Evolutionary conservation across 2,329 filamentous ascomycete genomes (phyloP).

Genomic region (Sclerotiophoma versabilis): DNA sequence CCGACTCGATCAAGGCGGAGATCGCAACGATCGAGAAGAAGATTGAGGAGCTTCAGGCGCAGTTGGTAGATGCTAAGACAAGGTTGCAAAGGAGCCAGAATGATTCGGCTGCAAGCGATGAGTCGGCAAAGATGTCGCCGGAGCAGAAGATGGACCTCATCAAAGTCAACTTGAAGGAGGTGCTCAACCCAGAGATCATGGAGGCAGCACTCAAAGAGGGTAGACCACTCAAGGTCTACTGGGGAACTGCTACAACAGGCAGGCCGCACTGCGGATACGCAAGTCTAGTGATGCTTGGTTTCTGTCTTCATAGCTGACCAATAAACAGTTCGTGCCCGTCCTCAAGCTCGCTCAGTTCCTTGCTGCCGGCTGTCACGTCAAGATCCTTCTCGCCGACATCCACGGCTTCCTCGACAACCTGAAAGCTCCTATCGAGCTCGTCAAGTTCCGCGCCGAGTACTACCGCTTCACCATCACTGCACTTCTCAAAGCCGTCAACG

Average conservation of each 20-base stretch:
- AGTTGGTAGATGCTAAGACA: conserved; percentile 40
- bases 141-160: conserved; percentile 77
- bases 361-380: conserved; percentile 81
- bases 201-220: conserved; percentile 71
- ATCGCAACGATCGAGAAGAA: conserved; percentile 45
- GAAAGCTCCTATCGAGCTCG: conserved; percentile 87
- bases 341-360: conserved; percentile 92
- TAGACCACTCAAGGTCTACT: conserved; percentile 80
- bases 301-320: conserved; percentile 6
- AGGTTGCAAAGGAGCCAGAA: conserved; percentile 36
- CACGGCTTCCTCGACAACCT: conserved; percentile 81
- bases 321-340: conserved; percentile 72
- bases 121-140: conserved; percentile 49
- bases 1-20: conserved; percentile 40
- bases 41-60: conserved; percentile 38
- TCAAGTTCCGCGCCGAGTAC: conserved; percentile 82
- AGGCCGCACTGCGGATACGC: conserved; percentile 84
- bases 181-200: conserved; percentile 84
- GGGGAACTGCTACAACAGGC: conserved; percentile 88
- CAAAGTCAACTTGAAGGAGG: conserved; percentile 79
- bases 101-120: conserved; percentile 25
- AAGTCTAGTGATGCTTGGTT: conserved; percentile 12
- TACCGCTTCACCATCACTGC: conserved; percentile 79
- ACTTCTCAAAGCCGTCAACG: conserved; percentile 77
- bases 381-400: conserved; percentile 71